Base-by-base conservation (phyloP, 495 filamentous ascomycete species). In the Tricharina praecox region DNA sequence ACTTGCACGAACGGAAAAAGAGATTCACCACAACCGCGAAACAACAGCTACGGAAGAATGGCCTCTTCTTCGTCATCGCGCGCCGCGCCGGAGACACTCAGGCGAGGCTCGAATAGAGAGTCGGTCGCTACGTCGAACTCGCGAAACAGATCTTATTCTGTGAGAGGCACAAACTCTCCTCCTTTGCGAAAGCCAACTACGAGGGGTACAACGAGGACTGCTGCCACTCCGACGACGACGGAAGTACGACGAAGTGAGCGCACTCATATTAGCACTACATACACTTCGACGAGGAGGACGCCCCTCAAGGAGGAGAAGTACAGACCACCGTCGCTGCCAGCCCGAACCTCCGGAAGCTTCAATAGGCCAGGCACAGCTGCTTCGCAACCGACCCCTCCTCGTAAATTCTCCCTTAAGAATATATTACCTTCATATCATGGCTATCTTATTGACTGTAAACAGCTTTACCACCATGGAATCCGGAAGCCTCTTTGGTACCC, bases 401-500 rank as follows among this genome's bases (percentile, higher is more conserved):
- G 34, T 18, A 37, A 18, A 15, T 13, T 32, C 28, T 13, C 28
- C 34, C 34, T 9, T 5, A 38, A 23, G 37, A 24, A 33, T 46
- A 23, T 26, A 35, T 15, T 39, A 7, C 19, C 16, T 8, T 15
- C 5, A 15, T 9, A 15, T 37, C 34, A 37, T 37, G 16, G 9
- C n/a, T n/a, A n/a, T n/a, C n/a, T 37, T 37, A 37, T 18, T 37
- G 28, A 32, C 28, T 32, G 7, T 5, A 32, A 40, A 2, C 40
- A 25, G 21, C 40, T 25, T 18, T 26, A 18, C 13, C 40, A 78
- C 65, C 75, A 59, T 97, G 90, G 90, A 77, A 76, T 50, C 90
- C 90, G 1, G 77, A 85, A 55, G 92, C 76, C 13, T 78, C 74
- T 1, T 67, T 97, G 15, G 70, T 87, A 35, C 75, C 86, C 40